Evolutionary conservation across 441 rosid species (phyloP).

Genomic region (Populus trichocarpa): DNA sequence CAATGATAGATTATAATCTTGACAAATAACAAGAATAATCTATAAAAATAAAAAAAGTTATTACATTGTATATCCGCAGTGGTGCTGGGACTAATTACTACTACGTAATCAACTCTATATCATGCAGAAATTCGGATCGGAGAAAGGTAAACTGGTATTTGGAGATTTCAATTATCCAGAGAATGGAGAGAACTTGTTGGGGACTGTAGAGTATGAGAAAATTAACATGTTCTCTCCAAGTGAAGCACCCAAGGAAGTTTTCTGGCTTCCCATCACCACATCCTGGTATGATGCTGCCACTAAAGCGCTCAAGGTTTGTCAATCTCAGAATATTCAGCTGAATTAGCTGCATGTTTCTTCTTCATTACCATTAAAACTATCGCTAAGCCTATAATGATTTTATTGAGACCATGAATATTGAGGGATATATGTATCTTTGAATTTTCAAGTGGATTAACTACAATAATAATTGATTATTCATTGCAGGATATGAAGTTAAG

Average conservation of each 20-base stretch:
- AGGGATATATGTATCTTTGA: no score
- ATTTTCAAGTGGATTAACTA: neutral
- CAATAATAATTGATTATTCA: neutral
- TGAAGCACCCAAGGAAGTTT: neutral
- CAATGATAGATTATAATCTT: no score
- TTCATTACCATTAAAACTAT: no score
- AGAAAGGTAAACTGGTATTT: neutral
- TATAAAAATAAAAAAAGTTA: no score
- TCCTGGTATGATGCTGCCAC: no score
- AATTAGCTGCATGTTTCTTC: no score
- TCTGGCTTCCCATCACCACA: neutral
- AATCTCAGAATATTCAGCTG: no score
- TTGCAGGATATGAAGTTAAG: neutral
- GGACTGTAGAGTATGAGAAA: neutral
- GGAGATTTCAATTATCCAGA: neutral
- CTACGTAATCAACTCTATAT: no score
- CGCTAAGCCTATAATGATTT: neutral
- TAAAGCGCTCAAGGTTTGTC: no score
- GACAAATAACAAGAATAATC: no score
- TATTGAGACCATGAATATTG: neutral
- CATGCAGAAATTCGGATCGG: neutral
- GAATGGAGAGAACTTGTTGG: conserved; percentile 10
- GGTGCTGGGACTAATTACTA: no score
- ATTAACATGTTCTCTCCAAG: neutral
- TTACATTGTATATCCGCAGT: no score